Evolutionary conservation across 768 basidiomycete genomes (phyloP).

Genomic region (Ramaria sp.): DNA sequence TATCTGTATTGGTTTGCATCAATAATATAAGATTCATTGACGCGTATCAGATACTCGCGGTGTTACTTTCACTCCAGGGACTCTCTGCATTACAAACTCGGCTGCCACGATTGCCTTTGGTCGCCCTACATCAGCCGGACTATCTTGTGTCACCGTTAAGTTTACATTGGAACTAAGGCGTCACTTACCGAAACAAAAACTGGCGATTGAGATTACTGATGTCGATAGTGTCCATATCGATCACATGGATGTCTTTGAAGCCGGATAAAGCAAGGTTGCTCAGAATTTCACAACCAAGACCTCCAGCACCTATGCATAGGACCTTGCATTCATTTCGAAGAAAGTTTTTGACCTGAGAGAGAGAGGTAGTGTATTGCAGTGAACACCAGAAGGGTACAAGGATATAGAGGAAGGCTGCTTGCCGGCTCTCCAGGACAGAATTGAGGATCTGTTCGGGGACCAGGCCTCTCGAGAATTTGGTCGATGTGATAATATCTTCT

Average conservation of each 20-base stretch:
- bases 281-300: constrained; percentile 94
- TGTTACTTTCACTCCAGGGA: constrained; percentile 92
- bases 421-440: constrained; percentile 79
- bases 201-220: constrained; percentile 98
- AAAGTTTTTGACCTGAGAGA: constrained; percentile 71
- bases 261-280: constrained; percentile 93
- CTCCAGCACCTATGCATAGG: constrained; percentile 95
- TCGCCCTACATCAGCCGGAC: constrained; percentile 83
- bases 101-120: constrained; percentile 93
- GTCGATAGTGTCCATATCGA: constrained; percentile 99
- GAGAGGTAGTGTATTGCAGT: not conserved
- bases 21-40: not conserved
- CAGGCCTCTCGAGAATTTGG: constrained; percentile 73
- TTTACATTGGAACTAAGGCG: not conserved
- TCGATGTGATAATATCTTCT: constrained; percentile 75
- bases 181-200: constrained; percentile 82
- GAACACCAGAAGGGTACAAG: constrained; percentile 7
- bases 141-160: constrained; percentile 21
- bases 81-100: constrained; percentile 93
- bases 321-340: constrained; percentile 80
- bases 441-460: constrained; percentile 76
- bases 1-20: constrained; percentile 40
- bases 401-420: constrained; percentile 15
- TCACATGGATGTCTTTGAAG: constrained; percentile 98
- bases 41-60: constrained; percentile 48